A percentile compares a stretch with the other conserved stretches of the same genome.
phyloP scores from a whole-genome alignment of 177 flowering plant species.

The Vitis hybrid region DNA sequence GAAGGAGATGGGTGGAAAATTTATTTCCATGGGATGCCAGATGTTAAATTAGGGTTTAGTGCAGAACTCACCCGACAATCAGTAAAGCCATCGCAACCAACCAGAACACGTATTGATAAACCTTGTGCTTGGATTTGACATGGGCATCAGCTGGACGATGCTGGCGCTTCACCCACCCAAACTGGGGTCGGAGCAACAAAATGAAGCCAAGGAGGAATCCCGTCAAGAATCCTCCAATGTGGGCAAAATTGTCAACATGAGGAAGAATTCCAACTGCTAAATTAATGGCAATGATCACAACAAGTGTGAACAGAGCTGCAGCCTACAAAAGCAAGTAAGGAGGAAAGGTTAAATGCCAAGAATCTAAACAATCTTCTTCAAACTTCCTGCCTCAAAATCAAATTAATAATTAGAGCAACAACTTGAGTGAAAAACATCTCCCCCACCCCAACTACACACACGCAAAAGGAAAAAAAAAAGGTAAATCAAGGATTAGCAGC shows the following conservation, averaged over 20 bases:
- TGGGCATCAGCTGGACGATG: slow-evolving; percentile 35
- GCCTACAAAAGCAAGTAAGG: slow-evolving; percentile 29
- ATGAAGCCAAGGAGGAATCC: slow-evolving; percentile 68
- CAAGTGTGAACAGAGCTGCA: slow-evolving; percentile 56
- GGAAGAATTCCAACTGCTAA: slow-evolving; percentile 64
- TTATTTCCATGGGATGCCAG: neutral
- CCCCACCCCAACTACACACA: neutral
- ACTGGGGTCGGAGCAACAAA: slow-evolving; percentile 56
- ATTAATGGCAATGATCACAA: slow-evolving; percentile 50
- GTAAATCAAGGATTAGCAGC: slow-evolving; percentile 1
- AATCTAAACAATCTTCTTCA: neutral
- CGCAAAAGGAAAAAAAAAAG: neutral
- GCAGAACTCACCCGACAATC: slow-evolving; percentile 41
- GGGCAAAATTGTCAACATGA: slow-evolving; percentile 62
- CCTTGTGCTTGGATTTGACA: slow-evolving; percentile 43
- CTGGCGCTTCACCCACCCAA: slow-evolving; percentile 45
- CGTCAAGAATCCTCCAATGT: slow-evolving; percentile 65
- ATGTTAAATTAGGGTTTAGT: neutral
- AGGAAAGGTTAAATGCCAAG: neutral
- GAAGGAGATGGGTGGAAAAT: neutral
- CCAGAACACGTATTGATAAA: slow-evolving; percentile 49
- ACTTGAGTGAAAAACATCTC: neutral
- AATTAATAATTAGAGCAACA: neutral
- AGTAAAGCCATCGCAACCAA: slow-evolving; percentile 34
- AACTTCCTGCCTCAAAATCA: neutral